Percentiles rank a stretch among this genome's conserved stretches.
These are phyloP conservation scores for Vitis hybrid DNA, from an alignment of 177 flowering plant genomes.

Conservation along the genomic window DNA sequence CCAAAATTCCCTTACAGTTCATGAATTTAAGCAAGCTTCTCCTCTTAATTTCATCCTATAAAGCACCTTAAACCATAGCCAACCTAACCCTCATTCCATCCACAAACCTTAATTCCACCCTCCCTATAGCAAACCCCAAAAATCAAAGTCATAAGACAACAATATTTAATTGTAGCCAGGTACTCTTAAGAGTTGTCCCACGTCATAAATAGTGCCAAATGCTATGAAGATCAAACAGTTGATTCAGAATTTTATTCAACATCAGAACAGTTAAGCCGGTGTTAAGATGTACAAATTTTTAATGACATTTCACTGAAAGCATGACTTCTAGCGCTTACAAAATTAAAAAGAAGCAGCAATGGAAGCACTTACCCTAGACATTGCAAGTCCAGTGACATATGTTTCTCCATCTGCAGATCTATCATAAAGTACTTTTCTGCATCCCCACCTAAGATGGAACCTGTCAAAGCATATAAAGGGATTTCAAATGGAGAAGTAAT, in stretches of 20 bases:
- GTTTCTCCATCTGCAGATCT: slow-evolving; percentile 67
- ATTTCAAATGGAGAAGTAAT: not conserved
- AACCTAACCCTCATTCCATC: too few species aligned
- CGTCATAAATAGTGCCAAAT: not conserved
- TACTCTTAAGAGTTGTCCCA: too few species aligned
- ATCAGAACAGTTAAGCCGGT: not conserved
- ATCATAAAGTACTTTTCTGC: slow-evolving; percentile 83
- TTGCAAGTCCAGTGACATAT: slow-evolving; percentile 72
- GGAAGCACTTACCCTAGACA: slow-evolving; percentile 65
- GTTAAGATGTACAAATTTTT: not conserved
- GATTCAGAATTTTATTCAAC: not conserved
- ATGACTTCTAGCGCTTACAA: not conserved
- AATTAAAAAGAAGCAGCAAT: slow-evolving; percentile 5
- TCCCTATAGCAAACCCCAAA: too few species aligned
- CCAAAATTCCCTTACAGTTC: too few species aligned
- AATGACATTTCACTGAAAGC: not conserved
- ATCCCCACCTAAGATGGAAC: slow-evolving; percentile 98
- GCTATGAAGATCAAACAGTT: not conserved
- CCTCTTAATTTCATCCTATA: too few species aligned
- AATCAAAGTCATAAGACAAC: too few species aligned
- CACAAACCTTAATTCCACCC: too few species aligned
- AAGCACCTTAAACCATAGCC: too few species aligned
- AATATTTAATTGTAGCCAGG: too few species aligned
- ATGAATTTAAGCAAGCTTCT: too few species aligned
- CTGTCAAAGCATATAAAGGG: slow-evolving; percentile 34